These are phyloP conservation scores for Rutstroemia sp. DNA, from an alignment of 2,329 filamentous ascomycete species.

Conservation along the genomic window DNA sequence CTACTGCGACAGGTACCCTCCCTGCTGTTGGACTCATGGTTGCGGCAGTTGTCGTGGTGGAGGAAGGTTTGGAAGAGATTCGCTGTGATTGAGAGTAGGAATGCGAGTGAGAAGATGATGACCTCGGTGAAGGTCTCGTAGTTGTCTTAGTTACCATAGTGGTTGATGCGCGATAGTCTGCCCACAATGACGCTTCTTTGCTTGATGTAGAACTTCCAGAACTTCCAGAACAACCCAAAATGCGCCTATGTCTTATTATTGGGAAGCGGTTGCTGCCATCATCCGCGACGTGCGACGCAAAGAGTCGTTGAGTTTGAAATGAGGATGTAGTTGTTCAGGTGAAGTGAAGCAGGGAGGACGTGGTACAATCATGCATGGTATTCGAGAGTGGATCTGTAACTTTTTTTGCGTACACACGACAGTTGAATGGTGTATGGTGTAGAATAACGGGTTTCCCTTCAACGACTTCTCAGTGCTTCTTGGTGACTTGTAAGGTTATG, in stretches of 20 bases:
- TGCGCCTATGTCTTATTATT: neutral
- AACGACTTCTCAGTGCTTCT: neutral
- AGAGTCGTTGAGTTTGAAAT: neutral
- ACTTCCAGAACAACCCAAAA: neutral
- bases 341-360: neutral
- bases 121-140: conserved; percentile 24
- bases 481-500: no score
- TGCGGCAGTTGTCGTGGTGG: conserved; percentile 18
- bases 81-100: conserved; percentile 20
- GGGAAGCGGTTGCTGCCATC: no score
- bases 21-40: conserved; percentile 10
- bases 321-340: neutral
- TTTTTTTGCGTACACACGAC: neutral
- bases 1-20: conserved; percentile 23
- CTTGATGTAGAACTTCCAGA: neutral
- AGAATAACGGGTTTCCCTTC: neutral
- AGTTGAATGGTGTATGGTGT: no score
- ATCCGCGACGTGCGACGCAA: no score
- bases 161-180: conserved; percentile 1
- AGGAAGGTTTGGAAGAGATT: conserved; percentile 4
- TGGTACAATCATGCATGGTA: neutral
- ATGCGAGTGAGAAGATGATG: conserved; percentile 15
- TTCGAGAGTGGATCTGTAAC: conserved; percentile 1
- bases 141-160: conserved; percentile 26
- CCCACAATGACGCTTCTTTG: neutral